Evolutionary conservation across 2,329 filamentous ascomycete genomes (phyloP).

Genomic region (Aspergillus cejpii): DNA sequence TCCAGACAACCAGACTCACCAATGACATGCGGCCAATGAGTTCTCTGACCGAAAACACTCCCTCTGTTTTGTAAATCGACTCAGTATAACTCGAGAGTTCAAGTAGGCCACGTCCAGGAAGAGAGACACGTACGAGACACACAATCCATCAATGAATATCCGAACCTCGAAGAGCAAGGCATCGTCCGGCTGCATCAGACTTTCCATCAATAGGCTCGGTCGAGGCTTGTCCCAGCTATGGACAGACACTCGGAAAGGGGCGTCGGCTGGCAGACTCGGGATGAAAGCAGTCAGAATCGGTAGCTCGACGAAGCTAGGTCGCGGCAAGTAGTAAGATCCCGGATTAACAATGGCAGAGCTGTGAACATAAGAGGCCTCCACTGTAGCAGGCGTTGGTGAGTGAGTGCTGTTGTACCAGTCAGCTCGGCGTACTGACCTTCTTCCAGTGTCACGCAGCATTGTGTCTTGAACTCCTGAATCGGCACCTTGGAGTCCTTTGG

Average conservation of each 20-base stretch:
- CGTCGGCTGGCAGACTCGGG: constrained; percentile 54
- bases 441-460: constrained; percentile 61
- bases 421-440: constrained; percentile 31
- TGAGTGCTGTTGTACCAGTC: constrained; percentile 1
- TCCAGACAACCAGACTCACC: constrained; percentile 32
- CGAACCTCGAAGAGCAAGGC: constrained; percentile 58
- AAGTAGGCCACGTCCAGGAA: background rate
- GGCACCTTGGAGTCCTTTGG: constrained; percentile 61
- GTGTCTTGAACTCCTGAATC: constrained; percentile 73
- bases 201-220: constrained; percentile 52
- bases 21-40: constrained; percentile 49
- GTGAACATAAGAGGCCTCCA: constrained; percentile 50
- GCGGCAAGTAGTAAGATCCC: constrained; percentile 19
- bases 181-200: constrained; percentile 52
- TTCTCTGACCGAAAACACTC: constrained; percentile 48
- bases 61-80: constrained; percentile 39
- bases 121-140: constrained; percentile 51
- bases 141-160: constrained; percentile 61
- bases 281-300: constrained; percentile 67
- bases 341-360: constrained; percentile 37
- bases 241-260: constrained; percentile 64
- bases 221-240: constrained; percentile 64
- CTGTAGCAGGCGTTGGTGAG: background rate
- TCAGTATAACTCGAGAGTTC: background rate
- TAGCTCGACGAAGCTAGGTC: constrained; percentile 38